phyloP scores from a whole-genome alignment of 306 rosid genomes.

The Quercus variabilis region DNA sequence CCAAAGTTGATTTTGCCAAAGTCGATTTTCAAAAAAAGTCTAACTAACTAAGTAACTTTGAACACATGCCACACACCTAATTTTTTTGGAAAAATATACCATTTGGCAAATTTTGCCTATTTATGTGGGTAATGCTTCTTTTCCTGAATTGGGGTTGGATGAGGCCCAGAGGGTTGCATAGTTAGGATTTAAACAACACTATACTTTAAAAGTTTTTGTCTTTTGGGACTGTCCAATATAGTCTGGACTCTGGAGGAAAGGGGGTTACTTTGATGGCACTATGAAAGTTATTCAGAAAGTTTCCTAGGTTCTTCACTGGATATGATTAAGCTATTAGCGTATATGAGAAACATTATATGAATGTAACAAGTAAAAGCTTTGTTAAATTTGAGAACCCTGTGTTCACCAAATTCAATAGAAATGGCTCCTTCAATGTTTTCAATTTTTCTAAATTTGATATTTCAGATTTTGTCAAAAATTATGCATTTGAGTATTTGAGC shows the following conservation, averaged over 20 bases:
- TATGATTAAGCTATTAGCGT: no score
- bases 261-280: no score
- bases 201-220: neutral
- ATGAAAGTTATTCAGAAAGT: no score
- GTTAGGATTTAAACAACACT: neutral
- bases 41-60: no score
- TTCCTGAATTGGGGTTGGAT: neutral
- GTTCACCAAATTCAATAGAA: neutral
- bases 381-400: neutral
- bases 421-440: neutral
- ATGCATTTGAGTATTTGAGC: neutral
- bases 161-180: neutral
- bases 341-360: neutral
- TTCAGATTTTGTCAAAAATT: neutral
- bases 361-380: neutral
- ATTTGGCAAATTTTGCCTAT: no score
- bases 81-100: no score
- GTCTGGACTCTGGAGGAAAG: neutral
- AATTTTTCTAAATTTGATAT: neutral
- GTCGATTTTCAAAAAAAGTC: no score
- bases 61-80: no score
- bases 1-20: no score
- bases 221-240: neutral
- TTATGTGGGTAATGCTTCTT: neutral
- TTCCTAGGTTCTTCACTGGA: no score